phyloP scores from a whole-genome alignment of 176 grass and related monocot species.

The Rhynchospora tenuis region DNA sequence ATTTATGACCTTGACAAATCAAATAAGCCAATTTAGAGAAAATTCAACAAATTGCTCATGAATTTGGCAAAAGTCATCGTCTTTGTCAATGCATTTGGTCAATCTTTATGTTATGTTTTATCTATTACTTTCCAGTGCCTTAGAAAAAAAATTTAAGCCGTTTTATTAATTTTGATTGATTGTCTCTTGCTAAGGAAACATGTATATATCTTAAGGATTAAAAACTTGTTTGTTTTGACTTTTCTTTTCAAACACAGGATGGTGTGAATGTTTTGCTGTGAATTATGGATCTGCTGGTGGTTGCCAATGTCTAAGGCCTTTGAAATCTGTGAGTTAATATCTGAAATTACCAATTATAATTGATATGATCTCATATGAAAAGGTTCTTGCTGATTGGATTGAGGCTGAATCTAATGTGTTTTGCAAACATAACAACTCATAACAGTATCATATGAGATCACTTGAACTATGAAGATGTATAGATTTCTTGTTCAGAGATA shows the following conservation, averaged over 20 bases:
- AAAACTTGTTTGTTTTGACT: slow-evolving; percentile 17
- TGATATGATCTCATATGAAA: neutral
- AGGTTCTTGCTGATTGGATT: neutral
- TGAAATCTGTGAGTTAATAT: slow-evolving; percentile 61
- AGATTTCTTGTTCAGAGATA: neutral
- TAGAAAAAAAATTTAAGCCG: too few relatives aligned
- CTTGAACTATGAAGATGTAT: neutral
- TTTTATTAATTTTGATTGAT: neutral
- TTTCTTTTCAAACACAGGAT: slow-evolving; percentile 43
- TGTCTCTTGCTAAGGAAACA: neutral
- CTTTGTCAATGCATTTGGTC: too few relatives aligned
- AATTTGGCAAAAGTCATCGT: too few relatives aligned
- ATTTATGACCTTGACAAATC: too few relatives aligned
- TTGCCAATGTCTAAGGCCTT: slow-evolving; percentile 61
- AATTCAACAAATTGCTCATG: too few relatives aligned
- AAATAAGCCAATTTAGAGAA: too few relatives aligned
- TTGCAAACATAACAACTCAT: neutral
- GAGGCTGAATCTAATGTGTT: neutral
- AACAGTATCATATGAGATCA: neutral
- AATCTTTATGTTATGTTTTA: too few relatives aligned
- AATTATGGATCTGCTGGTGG: slow-evolving; percentile 92
- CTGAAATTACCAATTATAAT: neutral
- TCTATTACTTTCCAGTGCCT: too few relatives aligned
- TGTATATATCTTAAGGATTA: neutral
- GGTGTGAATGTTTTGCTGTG: slow-evolving; percentile 85